Conservation (phyloP, 805 yeast species). For the Wickerhamia fluorescens region DNA sequence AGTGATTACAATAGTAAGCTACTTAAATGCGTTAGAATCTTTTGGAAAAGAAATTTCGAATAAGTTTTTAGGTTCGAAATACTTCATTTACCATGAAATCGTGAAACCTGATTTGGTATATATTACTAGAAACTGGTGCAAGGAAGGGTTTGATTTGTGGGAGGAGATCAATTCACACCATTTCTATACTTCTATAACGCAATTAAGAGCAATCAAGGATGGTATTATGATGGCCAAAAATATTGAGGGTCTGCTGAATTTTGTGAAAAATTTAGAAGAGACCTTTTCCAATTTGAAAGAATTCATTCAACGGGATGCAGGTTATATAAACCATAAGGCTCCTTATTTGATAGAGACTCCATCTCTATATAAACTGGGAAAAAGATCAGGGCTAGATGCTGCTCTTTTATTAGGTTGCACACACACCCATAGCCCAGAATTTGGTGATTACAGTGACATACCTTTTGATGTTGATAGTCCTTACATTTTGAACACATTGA, state of each 20-base stretch:
- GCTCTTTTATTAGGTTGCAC: constrained; percentile 57
- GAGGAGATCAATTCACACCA: constrained; percentile 76
- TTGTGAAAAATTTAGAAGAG: constrained; percentile 19
- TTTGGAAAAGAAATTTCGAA: constrained; percentile 16
- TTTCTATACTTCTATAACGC: constrained; percentile 72
- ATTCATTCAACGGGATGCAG: constrained; percentile 35
- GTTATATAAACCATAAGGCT: constrained; percentile 26
- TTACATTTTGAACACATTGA: constrained; percentile 55
- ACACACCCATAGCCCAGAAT: constrained; percentile 39
- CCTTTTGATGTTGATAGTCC: constrained; percentile 61
- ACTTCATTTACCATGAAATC: constrained; percentile 44
- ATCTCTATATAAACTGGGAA: constrained; percentile 23
- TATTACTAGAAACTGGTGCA: constrained; percentile 53
- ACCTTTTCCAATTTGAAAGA: constrained; percentile 29
- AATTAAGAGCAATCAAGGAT: constrained; percentile 57
- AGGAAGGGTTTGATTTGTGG: constrained; percentile 82
- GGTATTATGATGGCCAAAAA: constrained; percentile 40
- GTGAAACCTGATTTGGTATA: constrained; percentile 67
- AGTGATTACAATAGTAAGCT: constrained; percentile 54
- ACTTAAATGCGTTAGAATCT: constrained; percentile 37
- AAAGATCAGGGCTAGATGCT: constrained; percentile 70
- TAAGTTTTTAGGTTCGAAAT: constrained; percentile 21
- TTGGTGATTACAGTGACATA: constrained; percentile 30
- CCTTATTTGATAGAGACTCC: constrained; percentile 73
- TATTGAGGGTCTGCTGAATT: constrained; percentile 14